Evolutionary conservation across 164 flowering plant genomes (phyloP).

Genomic region (Aristolochia californica): DNA sequence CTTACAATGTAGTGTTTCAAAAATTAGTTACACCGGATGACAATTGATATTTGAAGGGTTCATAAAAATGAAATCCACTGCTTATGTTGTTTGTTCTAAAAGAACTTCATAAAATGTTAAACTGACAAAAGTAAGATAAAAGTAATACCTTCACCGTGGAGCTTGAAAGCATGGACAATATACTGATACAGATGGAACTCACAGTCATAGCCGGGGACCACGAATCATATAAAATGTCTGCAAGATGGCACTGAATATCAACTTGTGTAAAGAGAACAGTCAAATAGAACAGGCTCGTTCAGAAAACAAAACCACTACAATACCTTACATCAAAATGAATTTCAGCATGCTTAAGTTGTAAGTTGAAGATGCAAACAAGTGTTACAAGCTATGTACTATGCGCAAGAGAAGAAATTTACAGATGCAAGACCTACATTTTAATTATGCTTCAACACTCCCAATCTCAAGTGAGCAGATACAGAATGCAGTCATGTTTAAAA

Average conservation of each 20-base stretch:
- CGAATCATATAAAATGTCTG: slow-evolving; percentile 88
- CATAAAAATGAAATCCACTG: too few relatives aligned
- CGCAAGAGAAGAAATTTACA: too few relatives aligned
- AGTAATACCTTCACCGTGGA: slow-evolving; percentile 61
- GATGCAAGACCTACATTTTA: too few relatives aligned
- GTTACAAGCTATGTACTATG: too few relatives aligned
- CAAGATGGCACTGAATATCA: slow-evolving; percentile 1
- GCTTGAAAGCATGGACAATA: slow-evolving; percentile 96
- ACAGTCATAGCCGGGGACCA: slow-evolving; percentile 99
- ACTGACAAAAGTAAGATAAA: background rate
- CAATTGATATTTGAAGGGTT: too few relatives aligned
- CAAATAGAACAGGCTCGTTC: background rate
- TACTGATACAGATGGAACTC: slow-evolving; percentile 92
- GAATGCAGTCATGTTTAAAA: too few relatives aligned
- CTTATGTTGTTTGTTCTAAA: too few relatives aligned
- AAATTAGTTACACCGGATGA: too few relatives aligned
- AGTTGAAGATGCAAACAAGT: background rate
- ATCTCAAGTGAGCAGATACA: too few relatives aligned
- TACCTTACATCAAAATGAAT: background rate
- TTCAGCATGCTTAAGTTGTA: background rate
- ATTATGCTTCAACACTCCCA: too few relatives aligned
- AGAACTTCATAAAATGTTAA: too few relatives aligned
- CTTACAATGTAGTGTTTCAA: background rate
- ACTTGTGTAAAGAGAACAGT: background rate
- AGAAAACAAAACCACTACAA: background rate